A percentile compares a stretch with the other conserved stretches of the same genome.
Conservation (phyloP, 2,329 filamentous ascomycete genomes). For the Truncatella angustata region DNA sequence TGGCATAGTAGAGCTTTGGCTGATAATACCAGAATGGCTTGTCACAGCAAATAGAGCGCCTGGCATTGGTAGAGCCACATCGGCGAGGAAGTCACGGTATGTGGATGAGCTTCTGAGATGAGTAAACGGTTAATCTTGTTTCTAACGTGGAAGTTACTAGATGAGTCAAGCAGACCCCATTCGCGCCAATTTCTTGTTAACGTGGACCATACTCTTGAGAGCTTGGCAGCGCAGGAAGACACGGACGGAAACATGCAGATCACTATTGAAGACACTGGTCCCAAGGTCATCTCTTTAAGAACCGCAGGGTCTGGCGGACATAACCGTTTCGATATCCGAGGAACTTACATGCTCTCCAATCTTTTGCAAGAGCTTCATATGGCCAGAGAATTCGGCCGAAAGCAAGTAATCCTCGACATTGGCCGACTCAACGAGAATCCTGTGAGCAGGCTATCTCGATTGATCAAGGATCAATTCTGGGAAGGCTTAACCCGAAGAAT, state of each 20-base stretch:
- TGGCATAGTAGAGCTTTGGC: too few relatives aligned
- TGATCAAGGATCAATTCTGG: slow-evolving; percentile 93
- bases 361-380: slow-evolving; percentile 91
- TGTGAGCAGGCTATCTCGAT: slow-evolving; percentile 78
- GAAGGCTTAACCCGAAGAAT: slow-evolving; percentile 84
- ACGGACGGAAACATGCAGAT: slow-evolving; percentile 95
- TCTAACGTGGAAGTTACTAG: slow-evolving; percentile 40
- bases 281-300: slow-evolving; percentile 84
- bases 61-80: slow-evolving; percentile 53
- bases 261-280: slow-evolving; percentile 92
- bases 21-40: slow-evolving; percentile 45
- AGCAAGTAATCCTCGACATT: slow-evolving; percentile 88
- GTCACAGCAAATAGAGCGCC: slow-evolving; percentile 50
- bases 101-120: slow-evolving; percentile 16
- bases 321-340: slow-evolving; percentile 86
- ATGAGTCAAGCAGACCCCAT: slow-evolving; percentile 67
- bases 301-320: slow-evolving; percentile 83
- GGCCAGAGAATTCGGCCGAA: slow-evolving; percentile 85
- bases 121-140: too few relatives aligned
- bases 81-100: slow-evolving; percentile 59
- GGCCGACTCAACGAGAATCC: slow-evolving; percentile 92
- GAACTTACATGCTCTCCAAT: slow-evolving; percentile 97
- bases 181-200: slow-evolving; percentile 79
- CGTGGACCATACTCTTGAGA: slow-evolving; percentile 79
- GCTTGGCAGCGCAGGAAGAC: slow-evolving; percentile 80